phyloP scores from a whole-genome alignment of 495 filamentous ascomycete genomes.

The Letharia lupina region DNA sequence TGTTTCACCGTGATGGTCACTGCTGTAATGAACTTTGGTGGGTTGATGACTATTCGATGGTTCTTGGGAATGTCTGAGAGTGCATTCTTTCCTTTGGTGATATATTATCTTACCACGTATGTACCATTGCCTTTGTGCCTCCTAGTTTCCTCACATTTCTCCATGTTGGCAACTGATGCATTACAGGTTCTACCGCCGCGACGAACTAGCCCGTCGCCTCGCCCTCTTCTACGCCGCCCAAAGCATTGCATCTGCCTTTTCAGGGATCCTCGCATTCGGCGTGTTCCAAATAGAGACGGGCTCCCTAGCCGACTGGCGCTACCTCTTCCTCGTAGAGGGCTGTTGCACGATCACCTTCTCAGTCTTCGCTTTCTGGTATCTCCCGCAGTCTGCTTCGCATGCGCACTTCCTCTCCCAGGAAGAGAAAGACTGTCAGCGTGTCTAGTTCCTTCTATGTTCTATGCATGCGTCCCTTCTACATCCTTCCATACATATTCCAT shows the following conservation, averaged over 20 bases:
- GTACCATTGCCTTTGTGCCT: not conserved
- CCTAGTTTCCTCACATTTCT: rapidly evolving
- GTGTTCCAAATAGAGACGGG: conserved; percentile 62
- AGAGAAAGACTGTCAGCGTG: too few species aligned
- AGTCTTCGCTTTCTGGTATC: conserved; percentile 60
- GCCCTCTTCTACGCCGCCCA: conserved; percentile 73
- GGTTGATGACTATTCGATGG: conserved; percentile 57
- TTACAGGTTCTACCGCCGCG: conserved; percentile 59
- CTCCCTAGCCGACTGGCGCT: conserved; percentile 53
- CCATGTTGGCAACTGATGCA: not conserved
- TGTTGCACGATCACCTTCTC: conserved; percentile 53
- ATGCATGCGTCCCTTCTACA: too few species aligned
- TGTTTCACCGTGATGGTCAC: conserved; percentile 49
- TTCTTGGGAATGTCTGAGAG: conserved; percentile 64
- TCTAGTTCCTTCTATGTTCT: too few species aligned
- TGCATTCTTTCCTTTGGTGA: conserved; percentile 65
- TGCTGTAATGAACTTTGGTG: conserved; percentile 51
- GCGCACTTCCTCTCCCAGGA: conserved; percentile 54
- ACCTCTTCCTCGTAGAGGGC: conserved; percentile 73
- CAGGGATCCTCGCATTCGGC: conserved; percentile 64
- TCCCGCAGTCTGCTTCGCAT: conserved; percentile 54
- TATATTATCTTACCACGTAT: conserved; percentile 46
- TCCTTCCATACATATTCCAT: too few species aligned
- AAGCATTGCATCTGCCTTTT: conserved; percentile 66
- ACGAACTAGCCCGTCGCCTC: conserved; percentile 66